These are phyloP conservation scores for Guadua angustifolia DNA, from an alignment of 176 grass and related monocot genomes.

Conservation along the genomic window DNA sequence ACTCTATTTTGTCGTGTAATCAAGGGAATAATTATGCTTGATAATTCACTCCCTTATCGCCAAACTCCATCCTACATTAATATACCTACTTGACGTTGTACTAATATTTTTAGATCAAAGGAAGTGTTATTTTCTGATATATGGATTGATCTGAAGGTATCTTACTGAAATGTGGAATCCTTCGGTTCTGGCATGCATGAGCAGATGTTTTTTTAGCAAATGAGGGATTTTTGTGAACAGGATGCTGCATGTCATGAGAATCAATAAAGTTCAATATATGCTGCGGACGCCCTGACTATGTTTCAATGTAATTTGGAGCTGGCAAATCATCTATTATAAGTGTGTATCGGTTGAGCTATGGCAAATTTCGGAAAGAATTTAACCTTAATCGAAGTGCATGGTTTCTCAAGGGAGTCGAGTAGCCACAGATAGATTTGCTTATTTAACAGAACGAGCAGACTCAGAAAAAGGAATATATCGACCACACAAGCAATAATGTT, in stretches of 20 bases:
- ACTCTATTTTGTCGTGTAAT: no score
- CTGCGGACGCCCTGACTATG: not conserved
- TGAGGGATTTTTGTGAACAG: not conserved
- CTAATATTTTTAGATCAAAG: not conserved
- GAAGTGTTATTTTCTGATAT: not conserved
- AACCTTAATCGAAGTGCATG: not conserved
- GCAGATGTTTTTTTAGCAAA: not conserved
- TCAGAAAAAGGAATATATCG: not conserved
- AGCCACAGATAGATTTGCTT: not conserved
- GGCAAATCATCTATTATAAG: not conserved
- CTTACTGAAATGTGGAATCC: not conserved
- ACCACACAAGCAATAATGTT: not conserved
- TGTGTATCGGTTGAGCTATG: not conserved
- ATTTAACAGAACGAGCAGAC: not conserved
- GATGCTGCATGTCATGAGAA: not conserved
- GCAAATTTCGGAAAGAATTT: not conserved
- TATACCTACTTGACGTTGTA: not conserved
- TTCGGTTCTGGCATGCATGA: slow-evolving; percentile 4
- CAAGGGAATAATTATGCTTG: no score
- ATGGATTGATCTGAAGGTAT: not conserved
- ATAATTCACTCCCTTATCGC: no score
- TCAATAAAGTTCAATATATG: slow-evolving; percentile 3
- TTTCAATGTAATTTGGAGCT: not conserved
- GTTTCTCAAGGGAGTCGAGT: not conserved
- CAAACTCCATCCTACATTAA: no score